Conservation (phyloP, 2,329 filamentous ascomycete genomes). For the Aureobasidium vineae region DNA sequence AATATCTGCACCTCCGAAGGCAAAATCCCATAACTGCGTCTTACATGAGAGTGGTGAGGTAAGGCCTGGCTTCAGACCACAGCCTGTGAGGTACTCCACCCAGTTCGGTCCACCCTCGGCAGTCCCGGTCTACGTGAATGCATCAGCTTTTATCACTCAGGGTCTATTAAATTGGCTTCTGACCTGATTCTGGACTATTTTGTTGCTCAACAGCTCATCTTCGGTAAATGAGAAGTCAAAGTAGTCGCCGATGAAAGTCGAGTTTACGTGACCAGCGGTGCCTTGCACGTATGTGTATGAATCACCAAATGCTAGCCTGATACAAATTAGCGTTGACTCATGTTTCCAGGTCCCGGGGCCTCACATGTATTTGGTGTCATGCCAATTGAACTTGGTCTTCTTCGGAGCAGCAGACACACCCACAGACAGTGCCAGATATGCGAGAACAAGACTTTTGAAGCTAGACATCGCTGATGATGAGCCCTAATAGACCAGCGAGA, state of each 20-base stretch:
- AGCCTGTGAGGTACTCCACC: conserved; percentile 55
- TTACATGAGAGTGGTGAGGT: conserved; percentile 47
- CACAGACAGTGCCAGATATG: neutral
- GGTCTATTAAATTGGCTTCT: neutral
- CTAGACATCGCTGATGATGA: neutral
- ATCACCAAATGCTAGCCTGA: conserved; percentile 51
- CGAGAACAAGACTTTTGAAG: neutral
- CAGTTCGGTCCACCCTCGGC: conserved; percentile 57
- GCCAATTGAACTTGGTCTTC: conserved; percentile 27
- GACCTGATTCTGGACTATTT: conserved; percentile 52
- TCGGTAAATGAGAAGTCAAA: conserved; percentile 50
- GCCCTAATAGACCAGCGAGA: neutral
- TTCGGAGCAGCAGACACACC: conserved; percentile 23
- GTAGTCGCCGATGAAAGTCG: conserved; percentile 56
- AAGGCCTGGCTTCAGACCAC: conserved; percentile 48
- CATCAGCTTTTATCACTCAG: neutral
- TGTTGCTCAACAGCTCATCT: conserved; percentile 46
- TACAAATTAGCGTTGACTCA: neutral
- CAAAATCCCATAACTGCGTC: conserved; percentile 56
- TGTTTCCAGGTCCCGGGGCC: neutral
- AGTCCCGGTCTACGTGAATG: conserved; percentile 41
- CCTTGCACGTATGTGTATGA: conserved; percentile 57
- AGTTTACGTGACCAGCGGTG: conserved; percentile 51
- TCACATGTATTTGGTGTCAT: conserved; percentile 28
- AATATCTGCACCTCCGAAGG: conserved; percentile 55